Evolutionary conservation across 2,329 filamentous ascomycete genomes (phyloP), one percentile per base, ranked within the genome.

Genomic region (Aspergillus sergii): DNA sequence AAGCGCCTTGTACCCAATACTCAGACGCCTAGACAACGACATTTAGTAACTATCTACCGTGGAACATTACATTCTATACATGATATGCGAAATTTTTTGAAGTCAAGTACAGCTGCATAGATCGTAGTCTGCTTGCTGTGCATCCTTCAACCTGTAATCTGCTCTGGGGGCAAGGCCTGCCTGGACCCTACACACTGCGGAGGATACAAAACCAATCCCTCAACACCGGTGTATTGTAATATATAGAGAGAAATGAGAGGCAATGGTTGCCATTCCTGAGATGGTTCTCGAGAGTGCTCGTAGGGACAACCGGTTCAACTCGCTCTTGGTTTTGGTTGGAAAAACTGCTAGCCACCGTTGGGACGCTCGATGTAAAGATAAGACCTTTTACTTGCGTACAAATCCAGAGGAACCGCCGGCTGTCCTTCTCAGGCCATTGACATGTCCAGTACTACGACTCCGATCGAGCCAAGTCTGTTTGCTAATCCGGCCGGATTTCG

Each of bases 391-490:
- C 56, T 63, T 74, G 58, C 77, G 77, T 45, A 79, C 72, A 66
- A 81, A 80, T 11, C 77, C 70, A 23, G 73, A 75, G 10, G 75
- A 60, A 21, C 74, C 74, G 30, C 77, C 76, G 11, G 73, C 68
- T 26, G 75, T 75, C 61, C 78, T 76, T 65, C 77, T 73, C 60
- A 81, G 63, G 8, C 78, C 77, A 58, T 76, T 76, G 43, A 73
- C 66, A 50, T 69, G 65, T 1, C 69, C 73, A 16, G 70, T 75
- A 53, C 68, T 76, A 55, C 75, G 73, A 50, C 71, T 65, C 54
- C 75, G 72, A 34, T 76, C 73, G 48, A 82, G 68, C 80, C 79
- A 82, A 54, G 68, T 73, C 36, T 80, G 75, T 60, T 73, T 76
- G 30, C 80, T 66, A 58, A 72, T 74, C 32, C 72, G 75, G 57